phyloP scores from a whole-genome alignment of 208 protist species.

The Acanthamoeba castellanii region DNA sequence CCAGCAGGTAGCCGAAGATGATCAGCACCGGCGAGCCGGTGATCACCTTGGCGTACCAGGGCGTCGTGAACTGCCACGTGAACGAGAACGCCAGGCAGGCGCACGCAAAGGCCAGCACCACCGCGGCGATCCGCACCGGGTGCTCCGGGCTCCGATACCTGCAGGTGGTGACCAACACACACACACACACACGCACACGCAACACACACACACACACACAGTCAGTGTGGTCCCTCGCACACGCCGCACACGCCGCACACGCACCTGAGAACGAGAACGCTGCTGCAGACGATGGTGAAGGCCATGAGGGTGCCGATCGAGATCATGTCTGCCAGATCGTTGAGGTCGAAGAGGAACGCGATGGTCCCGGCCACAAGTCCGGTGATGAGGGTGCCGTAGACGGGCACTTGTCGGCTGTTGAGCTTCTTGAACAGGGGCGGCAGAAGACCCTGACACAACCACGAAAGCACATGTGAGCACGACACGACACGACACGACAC shows the following conservation, averaged over 20 bases:
- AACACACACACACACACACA: neutral
- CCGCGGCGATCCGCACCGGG: neutral
- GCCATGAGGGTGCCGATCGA: slow-evolving; percentile 82
- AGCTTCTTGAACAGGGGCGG: slow-evolving; percentile 75
- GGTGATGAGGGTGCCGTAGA: slow-evolving; percentile 79
- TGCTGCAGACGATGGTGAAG: slow-evolving; percentile 81
- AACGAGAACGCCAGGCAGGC: slow-evolving; percentile 48
- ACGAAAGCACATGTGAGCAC: neutral
- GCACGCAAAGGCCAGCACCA: neutral
- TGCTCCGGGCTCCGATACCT: neutral
- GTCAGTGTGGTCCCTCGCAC: neutral
- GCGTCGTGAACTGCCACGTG: slow-evolving; percentile 58
- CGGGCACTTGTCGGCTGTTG: slow-evolving; percentile 65
- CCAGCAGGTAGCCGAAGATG: slow-evolving; percentile 64
- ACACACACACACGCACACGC: neutral
- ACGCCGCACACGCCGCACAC: too few species aligned
- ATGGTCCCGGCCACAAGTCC: slow-evolving; percentile 57
- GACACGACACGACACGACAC: too few species aligned
- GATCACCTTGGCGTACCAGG: slow-evolving; percentile 6
- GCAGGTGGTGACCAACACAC: neutral
- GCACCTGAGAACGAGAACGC: slow-evolving; percentile 77
- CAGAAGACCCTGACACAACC: slow-evolving; percentile 72
- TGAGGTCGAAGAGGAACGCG: slow-evolving; percentile 77
- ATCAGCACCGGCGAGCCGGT: neutral
- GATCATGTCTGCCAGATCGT: slow-evolving; percentile 80